Base-by-base conservation (phyloP, 2,329 filamentous ascomycete species). In the Cladosporium oxysporum region DNA sequence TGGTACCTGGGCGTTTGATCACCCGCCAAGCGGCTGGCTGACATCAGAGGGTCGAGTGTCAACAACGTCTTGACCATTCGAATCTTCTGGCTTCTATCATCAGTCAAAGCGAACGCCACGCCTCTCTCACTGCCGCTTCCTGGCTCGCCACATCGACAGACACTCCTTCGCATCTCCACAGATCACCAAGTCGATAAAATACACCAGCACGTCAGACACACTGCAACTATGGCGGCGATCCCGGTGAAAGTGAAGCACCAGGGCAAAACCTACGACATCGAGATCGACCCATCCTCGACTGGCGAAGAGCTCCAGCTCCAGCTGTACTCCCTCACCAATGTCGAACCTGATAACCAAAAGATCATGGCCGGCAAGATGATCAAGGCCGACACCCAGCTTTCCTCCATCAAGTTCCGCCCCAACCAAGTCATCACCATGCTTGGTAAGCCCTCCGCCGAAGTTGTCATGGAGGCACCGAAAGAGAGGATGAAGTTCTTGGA, bases 251-350 rank as follows among this genome's bases (percentile, higher is more conserved):
- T 99, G 72, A 98, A 96, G 81, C 94, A 99, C 78, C 89, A 93
- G 77, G 94, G 94, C 82, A 97, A 95, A 79, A 94, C 93, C 78
- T 91, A 98, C 83, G 89, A 98, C 76, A 87, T 99, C 78, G 94
- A 98, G 68, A 87, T 99, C 74, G 94, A 98, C 77, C 85, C 91
- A 52, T 84, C 87, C 29, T 90, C 91, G 55, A 92, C 88, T 68
- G 95, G 95, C 79, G 93, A 97, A 79, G 91, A 91, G 66, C 92
- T 99, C 83, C 99, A 98, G 79, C 92, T 91, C 75, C 95, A 98
- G 79, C 87, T 99, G 66, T 99, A 90, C 82, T 97, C 93, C 69
- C 84, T 99, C 65, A 99, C 95, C 57, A 93, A 92, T 68, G 95
- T 99, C 76, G 95, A 98, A 77, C 95, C 95, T 70, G 92, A 96